Conservation (phyloP, 164 flowering plant species). For the Platanus orientalis region DNA sequence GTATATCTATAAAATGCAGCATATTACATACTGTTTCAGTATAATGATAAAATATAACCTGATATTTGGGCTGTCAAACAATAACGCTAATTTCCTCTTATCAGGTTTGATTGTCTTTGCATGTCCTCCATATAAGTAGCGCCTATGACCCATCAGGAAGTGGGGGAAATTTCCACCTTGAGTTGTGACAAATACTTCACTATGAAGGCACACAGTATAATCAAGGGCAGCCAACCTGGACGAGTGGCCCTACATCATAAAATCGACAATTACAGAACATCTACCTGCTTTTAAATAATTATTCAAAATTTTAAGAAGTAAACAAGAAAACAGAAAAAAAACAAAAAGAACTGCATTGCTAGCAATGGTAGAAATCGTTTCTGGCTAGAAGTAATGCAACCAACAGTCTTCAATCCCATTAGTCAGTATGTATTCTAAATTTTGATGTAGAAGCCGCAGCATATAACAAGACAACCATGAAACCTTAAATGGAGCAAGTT, state of each 20-base stretch:
- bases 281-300: not conserved
- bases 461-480: constrained; percentile 1
- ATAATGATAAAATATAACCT: constrained; percentile 37
- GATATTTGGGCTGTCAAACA: constrained; percentile 69
- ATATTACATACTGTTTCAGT: no score
- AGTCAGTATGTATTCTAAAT: not conserved
- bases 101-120: constrained; percentile 86
- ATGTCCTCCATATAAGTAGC: constrained; percentile 80
- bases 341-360: no score
- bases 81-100: constrained; percentile 69
- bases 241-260: constrained; percentile 70
- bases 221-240: constrained; percentile 97
- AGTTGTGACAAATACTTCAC: constrained; percentile 92
- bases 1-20: no score
- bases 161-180: constrained; percentile 99
- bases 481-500: constrained; percentile 89
- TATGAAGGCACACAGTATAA: constrained; percentile 85
- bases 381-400: no score
- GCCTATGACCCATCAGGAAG: constrained; percentile 93
- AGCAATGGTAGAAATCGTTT: no score
- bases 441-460: constrained; percentile 1
- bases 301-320: not conserved
- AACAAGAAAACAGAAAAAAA: no score
- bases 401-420: no score
- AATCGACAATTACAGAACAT: constrained; percentile 14